Evolutionary conservation across 2,329 filamentous ascomycete genomes (phyloP).

Genomic region (Neurospora crassa): DNA sequence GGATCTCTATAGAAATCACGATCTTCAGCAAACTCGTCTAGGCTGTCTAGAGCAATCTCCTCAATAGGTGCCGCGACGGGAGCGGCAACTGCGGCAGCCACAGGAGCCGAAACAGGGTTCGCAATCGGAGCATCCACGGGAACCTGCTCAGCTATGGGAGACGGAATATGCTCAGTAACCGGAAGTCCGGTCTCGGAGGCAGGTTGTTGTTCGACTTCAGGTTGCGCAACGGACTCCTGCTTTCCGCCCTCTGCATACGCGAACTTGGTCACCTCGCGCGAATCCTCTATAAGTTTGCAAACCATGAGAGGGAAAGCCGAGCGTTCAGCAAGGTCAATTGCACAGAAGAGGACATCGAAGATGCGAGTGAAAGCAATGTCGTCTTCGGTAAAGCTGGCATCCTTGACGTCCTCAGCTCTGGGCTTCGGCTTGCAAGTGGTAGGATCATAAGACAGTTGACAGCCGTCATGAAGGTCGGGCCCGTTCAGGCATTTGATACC

Average conservation of each 20-base stretch:
- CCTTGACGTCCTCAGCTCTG: slow-evolving; percentile 16
- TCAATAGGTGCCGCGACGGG: slow-evolving; percentile 11
- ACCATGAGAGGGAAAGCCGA: slow-evolving; percentile 28
- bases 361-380: slow-evolving; percentile 31
- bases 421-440: slow-evolving; percentile 17
- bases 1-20: slow-evolving; percentile 11
- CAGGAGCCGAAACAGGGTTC: background rate
- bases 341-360: slow-evolving; percentile 39
- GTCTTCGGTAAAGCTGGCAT: slow-evolving; percentile 9
- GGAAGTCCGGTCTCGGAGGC: background rate
- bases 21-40: slow-evolving; percentile 16
- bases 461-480: slow-evolving; percentile 28
- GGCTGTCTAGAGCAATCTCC: background rate
- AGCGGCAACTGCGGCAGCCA: background rate
- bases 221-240: background rate
- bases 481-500: slow-evolving; percentile 34
- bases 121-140: background rate
- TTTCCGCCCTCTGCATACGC: slow-evolving; percentile 14
- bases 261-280: slow-evolving; percentile 10
- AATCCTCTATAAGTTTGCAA: slow-evolving; percentile 4
- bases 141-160: background rate
- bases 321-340: slow-evolving; percentile 36
- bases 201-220: background rate
- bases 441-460: slow-evolving; percentile 27
- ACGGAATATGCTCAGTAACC: background rate